phyloP scores from a whole-genome alignment of 2,329 filamentous ascomycete genomes.

The Rutstroemia sp. region DNA sequence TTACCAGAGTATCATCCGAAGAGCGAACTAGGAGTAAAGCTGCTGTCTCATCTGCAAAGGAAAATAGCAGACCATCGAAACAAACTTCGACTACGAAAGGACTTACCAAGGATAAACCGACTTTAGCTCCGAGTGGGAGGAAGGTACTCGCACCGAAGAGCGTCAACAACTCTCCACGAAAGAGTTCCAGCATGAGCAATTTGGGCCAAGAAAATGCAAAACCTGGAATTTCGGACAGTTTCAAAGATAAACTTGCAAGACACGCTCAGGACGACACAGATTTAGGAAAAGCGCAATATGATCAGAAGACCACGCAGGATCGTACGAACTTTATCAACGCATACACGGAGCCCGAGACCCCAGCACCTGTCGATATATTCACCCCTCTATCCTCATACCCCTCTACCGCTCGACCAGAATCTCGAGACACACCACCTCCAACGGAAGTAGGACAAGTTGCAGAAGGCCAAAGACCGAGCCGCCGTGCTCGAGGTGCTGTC shows the following conservation, averaged over 20 bases:
- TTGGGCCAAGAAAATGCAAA: slow-evolving; percentile 32
- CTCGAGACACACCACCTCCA: slow-evolving; percentile 52
- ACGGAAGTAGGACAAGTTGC: slow-evolving; percentile 46
- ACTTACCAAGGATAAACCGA: slow-evolving; percentile 18
- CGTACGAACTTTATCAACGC: slow-evolving; percentile 27
- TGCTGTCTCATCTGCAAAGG: slow-evolving; percentile 1
- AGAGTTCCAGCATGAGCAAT: slow-evolving; percentile 33
- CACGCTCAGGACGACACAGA: slow-evolving; percentile 11
- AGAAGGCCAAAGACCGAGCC: slow-evolving; percentile 55
- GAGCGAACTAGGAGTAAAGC: slow-evolving; percentile 13
- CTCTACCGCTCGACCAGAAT: slow-evolving; percentile 24
- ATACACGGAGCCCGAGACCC: slow-evolving; percentile 28
- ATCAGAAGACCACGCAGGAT: background rate
- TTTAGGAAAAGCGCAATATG: background rate
- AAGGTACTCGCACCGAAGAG: slow-evolving; percentile 42
- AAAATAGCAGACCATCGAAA: slow-evolving; percentile 8
- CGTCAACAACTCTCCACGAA: slow-evolving; percentile 48
- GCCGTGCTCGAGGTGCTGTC: slow-evolving; percentile 59
- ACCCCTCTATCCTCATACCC: slow-evolving; percentile 44
- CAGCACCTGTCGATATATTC: slow-evolving; percentile 36
- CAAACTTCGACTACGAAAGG: slow-evolving; percentile 16
- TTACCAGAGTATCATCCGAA: slow-evolving; percentile 27
- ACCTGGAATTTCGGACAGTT: slow-evolving; percentile 33
- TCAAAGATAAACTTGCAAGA: slow-evolving; percentile 16
- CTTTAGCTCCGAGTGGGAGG: slow-evolving; percentile 14